A percentile compares a stretch with the other conserved stretches of the same genome.
Evolutionary conservation across 106 monocot genomes (phyloP).

Genomic region (Acorus calamus): DNA sequence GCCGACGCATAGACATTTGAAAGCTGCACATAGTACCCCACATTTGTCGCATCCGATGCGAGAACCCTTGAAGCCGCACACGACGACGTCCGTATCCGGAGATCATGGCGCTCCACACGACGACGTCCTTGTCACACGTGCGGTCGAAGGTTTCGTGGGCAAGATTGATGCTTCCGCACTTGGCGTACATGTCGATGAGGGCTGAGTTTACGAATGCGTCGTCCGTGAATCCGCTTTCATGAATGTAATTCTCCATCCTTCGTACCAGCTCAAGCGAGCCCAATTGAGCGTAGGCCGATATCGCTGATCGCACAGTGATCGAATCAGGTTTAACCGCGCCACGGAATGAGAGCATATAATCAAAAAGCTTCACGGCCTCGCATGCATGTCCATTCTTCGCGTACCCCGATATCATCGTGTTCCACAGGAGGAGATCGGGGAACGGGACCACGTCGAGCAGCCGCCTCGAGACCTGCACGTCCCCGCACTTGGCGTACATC

Average conservation of each 20-base stretch:
- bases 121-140: constrained; percentile 41
- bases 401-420: constrained; percentile 86
- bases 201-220: constrained; percentile 65
- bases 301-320: constrained; percentile 44
- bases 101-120: constrained; percentile 73
- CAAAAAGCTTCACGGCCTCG: constrained; percentile 56
- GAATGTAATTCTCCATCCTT: constrained; percentile 40
- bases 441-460: constrained; percentile 35
- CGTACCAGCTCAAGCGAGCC: constrained; percentile 46
- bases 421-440: constrained; percentile 54
- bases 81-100: constrained; percentile 50
- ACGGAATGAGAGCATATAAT: constrained; percentile 14
- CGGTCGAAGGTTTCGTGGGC: constrained; percentile 40
- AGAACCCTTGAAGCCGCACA: constrained; percentile 43
- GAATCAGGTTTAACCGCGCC: constrained; percentile 42
- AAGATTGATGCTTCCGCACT: constrained; percentile 45
- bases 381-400: constrained; percentile 45
- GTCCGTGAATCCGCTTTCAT: constrained; percentile 18
- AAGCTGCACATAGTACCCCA: constrained; percentile 78
- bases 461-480: constrained; percentile 25
- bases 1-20: constrained; percentile 68
- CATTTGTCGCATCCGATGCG: constrained; percentile 53
- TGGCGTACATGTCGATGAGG: constrained; percentile 72
- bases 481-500: constrained; percentile 70
- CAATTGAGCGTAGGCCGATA: constrained; percentile 44